A percentile compares a stretch with the other conserved stretches of the same genome.
Evolutionary conservation across 2,329 filamentous ascomycete species (phyloP).

Genomic region (Microcyclospora pomicola): DNA sequence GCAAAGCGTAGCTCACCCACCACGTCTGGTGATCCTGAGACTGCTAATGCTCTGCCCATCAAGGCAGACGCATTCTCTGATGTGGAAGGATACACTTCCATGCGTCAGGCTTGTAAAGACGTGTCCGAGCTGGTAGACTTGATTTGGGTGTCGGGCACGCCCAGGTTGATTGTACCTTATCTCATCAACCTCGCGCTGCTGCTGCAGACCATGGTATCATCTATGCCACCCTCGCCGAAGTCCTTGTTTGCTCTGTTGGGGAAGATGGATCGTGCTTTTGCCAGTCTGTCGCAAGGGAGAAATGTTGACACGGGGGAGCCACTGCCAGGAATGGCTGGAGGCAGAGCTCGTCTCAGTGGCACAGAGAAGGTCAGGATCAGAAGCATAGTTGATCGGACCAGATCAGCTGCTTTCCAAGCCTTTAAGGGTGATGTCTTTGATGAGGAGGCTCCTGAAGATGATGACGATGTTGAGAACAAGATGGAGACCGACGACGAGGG

Average conservation of each 20-base stretch:
- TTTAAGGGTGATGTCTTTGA: constrained; percentile 41
- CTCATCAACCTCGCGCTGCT: constrained; percentile 65
- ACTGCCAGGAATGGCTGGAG: constrained; percentile 57
- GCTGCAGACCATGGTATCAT: constrained; percentile 55
- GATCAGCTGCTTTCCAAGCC: constrained; percentile 55
- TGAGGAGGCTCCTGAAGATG: constrained; percentile 25
- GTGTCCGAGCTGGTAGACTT: constrained; percentile 63
- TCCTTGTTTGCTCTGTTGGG: constrained; percentile 56
- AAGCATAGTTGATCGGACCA: constrained; percentile 63
- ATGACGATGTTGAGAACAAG: constrained; percentile 18
- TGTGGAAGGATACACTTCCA: constrained; percentile 43
- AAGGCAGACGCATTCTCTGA: constrained; percentile 24
- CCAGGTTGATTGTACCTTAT: constrained; percentile 72
- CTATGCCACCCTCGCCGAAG: constrained; percentile 55
- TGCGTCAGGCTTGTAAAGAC: constrained; percentile 59
- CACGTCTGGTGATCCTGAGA: constrained; percentile 16
- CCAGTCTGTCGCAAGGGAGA: constrained; percentile 54
- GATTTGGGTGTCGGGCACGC: constrained; percentile 76
- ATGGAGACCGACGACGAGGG: constrained; percentile 32
- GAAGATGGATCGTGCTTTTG: constrained; percentile 75
- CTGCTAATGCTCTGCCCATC: too few relatives aligned
- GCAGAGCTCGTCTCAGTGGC: constrained; percentile 50
- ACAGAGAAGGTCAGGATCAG: constrained; percentile 83
- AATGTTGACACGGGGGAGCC: constrained; percentile 51
- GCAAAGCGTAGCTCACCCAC: constrained; percentile 32